Conservation (phyloP, 2,329 filamentous ascomycete genomes). For the Beauveria sp. region DNA sequence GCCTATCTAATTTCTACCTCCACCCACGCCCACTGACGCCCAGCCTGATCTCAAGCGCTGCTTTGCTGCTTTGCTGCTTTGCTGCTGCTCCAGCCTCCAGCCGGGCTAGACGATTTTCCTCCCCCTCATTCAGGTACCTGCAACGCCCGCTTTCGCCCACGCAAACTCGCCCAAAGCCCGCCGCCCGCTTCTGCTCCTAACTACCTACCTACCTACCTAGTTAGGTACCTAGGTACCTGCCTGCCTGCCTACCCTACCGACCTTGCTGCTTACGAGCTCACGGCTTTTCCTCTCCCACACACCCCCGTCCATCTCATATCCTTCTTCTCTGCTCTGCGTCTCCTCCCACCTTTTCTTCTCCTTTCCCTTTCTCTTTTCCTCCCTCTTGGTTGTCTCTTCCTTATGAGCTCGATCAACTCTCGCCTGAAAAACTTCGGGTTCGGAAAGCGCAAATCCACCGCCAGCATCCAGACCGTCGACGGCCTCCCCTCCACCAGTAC, state of each 20-base stretch:
- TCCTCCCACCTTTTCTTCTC: conserved; percentile 12
- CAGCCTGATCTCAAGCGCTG: neutral
- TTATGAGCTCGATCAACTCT: conserved; percentile 73
- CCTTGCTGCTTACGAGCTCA: conserved; percentile 6
- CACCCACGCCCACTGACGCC: neutral
- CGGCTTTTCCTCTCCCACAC: conserved; percentile 8
- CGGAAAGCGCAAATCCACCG: conserved; percentile 69
- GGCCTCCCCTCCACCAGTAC: conserved; percentile 26
- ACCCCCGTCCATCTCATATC: neutral
- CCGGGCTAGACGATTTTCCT: no score
- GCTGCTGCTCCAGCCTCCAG: neutral
- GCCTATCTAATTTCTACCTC: neutral
- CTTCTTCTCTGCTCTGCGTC: conserved; percentile 8
- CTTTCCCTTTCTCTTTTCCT: conserved; percentile 2
- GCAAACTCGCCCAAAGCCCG: no score
- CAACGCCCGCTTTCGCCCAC: no score
- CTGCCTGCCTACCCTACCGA: neutral
- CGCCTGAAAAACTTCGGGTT: conserved; percentile 74
- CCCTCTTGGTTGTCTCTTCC: conserved; percentile 25
- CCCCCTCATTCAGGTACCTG: no score
- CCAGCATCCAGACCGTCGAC: conserved; percentile 49
- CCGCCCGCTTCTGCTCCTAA: neutral
- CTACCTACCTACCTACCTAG: neutral
- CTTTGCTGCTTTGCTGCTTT: neutral
- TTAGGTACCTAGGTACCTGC: neutral